A percentile compares a stretch with the other conserved stretches of the same genome.
These are phyloP conservation scores for Pascua sp. DNA, from an alignment of 1,284 basidiomycete genomes.

Conservation along the genomic window DNA sequence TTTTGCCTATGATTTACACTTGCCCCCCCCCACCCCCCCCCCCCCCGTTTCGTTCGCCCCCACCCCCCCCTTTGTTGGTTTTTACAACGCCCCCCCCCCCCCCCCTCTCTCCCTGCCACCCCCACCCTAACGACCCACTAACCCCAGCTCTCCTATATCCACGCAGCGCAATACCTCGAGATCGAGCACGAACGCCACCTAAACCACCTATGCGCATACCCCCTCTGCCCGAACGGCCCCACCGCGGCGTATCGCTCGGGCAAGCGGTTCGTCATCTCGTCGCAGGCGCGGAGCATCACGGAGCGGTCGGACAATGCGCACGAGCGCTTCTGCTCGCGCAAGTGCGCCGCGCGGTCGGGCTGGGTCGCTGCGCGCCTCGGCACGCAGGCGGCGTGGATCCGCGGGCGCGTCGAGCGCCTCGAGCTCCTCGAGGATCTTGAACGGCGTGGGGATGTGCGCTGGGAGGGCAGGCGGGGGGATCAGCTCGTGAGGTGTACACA, in stretches of 20 bases:
- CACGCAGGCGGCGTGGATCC: slow-evolving; percentile 30
- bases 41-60: not conserved
- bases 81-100: not conserved
- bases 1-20: too few species aligned
- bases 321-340: slow-evolving; percentile 32
- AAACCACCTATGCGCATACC: slow-evolving; percentile 38
- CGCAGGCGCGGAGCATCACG: slow-evolving; percentile 25
- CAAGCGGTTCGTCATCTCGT: slow-evolving; percentile 27
- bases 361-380: slow-evolving; percentile 29
- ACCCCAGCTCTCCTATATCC: slow-evolving; percentile 21
- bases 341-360: slow-evolving; percentile 23
- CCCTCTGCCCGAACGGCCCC: slow-evolving; percentile 31
- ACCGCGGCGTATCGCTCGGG: slow-evolving; percentile 22
- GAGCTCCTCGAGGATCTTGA: slow-evolving; percentile 35
- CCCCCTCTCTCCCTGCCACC: not conserved
- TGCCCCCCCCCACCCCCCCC: not conserved
- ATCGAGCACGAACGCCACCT: slow-evolving; percentile 41
- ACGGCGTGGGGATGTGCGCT: slow-evolving; percentile 17
- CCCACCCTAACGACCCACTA: not conserved
- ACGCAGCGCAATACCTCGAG: slow-evolving; percentile 30
- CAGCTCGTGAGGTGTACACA: slow-evolving; percentile 2
- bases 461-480: slow-evolving; percentile 11
- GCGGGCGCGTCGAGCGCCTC: slow-evolving; percentile 1
- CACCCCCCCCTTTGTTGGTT: not conserved
- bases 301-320: slow-evolving; percentile 34